Conservation (phyloP, 129 eudicot genomes). For the Kitagawia praeruptora region DNA sequence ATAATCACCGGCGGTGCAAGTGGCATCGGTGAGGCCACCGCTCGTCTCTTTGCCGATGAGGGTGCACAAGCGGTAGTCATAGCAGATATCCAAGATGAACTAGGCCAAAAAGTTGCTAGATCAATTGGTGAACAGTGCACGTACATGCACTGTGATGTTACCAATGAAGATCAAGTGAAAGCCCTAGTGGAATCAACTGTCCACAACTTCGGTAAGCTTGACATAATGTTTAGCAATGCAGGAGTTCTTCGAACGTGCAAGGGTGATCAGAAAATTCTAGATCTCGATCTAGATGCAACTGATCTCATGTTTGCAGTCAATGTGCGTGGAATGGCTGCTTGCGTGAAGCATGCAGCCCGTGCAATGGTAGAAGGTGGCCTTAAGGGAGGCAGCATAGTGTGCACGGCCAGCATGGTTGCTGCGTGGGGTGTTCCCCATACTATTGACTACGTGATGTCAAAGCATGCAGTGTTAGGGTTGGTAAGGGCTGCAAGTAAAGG, state of each 20-base stretch:
- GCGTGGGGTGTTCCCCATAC: neutral
- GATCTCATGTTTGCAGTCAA: constrained; percentile 9
- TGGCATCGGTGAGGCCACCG: constrained; percentile 30
- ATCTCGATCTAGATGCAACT: constrained; percentile 10
- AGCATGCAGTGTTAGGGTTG: constrained; percentile 29
- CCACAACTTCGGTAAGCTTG: constrained; percentile 17
- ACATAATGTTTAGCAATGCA: constrained; percentile 33
- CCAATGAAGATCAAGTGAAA: constrained; percentile 24
- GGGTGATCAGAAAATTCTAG: constrained; percentile 17
- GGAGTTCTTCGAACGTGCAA: neutral
- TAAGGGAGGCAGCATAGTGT: constrained; percentile 14
- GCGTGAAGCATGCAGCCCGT: constrained; percentile 29
- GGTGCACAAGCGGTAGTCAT: constrained; percentile 22
- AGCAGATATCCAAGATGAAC: constrained; percentile 27
- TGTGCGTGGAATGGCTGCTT: constrained; percentile 19
- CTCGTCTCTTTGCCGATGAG: constrained; percentile 20
- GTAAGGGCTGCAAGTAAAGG: neutral
- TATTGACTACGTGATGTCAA: constrained; percentile 18
- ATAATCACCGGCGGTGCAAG: constrained; percentile 34
- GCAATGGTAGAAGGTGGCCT: constrained; percentile 15
- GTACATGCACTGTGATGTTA: constrained; percentile 22
- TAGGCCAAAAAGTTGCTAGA: constrained; percentile 15
- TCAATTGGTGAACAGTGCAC: constrained; percentile 21
- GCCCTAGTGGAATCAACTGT: constrained; percentile 16
- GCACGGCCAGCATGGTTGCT: constrained; percentile 23